Evolutionary conservation across 108 stramenopile genomes (phyloP).

Genomic region (Pseudonitzschia pungens): DNA sequence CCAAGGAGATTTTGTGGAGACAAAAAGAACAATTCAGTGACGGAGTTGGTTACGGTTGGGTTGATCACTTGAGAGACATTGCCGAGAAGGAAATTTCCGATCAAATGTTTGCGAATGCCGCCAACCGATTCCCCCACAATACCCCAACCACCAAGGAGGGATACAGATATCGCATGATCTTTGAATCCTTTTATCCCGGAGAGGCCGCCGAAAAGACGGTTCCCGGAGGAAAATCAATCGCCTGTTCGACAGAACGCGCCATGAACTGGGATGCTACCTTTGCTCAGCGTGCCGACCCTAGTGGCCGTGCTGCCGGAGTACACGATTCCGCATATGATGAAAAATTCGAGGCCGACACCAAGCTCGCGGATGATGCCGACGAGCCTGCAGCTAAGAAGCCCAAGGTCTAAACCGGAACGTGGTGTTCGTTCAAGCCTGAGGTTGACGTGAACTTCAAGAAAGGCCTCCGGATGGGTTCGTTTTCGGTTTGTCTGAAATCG

Average conservation of each 20-base stretch:
- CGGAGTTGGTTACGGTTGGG: conserved; percentile 98
- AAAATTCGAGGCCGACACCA: conserved; percentile 78
- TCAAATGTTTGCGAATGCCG: conserved; percentile 89
- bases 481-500: neutral
- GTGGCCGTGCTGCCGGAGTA: conserved; percentile 96
- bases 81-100: conserved; percentile 92
- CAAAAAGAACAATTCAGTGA: conserved; percentile 99
- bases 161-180: conserved; percentile 96
- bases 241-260: conserved; percentile 97
- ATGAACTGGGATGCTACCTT: conserved; percentile 95
- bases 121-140: conserved; percentile 95
- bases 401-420: conserved; percentile 38
- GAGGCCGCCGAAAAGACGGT: conserved; percentile 94
- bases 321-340: conserved; percentile 91
- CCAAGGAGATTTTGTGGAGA: conserved; percentile 96
- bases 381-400: conserved; percentile 67
- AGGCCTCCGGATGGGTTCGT: neutral
- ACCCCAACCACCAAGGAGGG: conserved; percentile 98
- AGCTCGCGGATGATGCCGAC: conserved; percentile 5
- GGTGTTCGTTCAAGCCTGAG: neutral
- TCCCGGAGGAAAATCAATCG: conserved; percentile 96
- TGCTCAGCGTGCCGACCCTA: conserved; percentile 86
- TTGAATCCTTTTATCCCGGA: conserved; percentile 96
- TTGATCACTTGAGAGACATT: conserved; percentile 90
- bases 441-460: neutral